Evolutionary conservation across 306 rosid genomes (phyloP).

Genomic region (Argentina anserina): DNA sequence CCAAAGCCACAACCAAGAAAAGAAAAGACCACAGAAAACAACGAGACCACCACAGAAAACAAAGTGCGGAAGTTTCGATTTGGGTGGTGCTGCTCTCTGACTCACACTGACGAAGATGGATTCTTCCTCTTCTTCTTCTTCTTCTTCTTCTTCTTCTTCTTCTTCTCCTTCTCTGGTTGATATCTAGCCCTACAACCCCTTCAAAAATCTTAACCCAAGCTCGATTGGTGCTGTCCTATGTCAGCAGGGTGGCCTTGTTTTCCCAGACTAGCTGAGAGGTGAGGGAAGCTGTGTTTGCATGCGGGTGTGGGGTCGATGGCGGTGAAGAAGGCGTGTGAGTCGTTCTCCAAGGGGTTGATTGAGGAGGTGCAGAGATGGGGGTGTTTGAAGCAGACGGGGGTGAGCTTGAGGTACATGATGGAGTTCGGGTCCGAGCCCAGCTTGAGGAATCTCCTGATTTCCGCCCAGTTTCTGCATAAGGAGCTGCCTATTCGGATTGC

Average conservation of each 20-base stretch:
- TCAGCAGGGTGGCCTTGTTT: constrained; percentile 26
- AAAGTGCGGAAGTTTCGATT: neutral
- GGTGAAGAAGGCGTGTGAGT: constrained; percentile 53
- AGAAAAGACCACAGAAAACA: neutral
- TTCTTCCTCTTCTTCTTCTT: too few species aligned
- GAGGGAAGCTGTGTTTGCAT: constrained; percentile 22
- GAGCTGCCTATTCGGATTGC: constrained; percentile 87
- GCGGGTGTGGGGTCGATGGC: constrained; percentile 31
- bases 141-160: too few species aligned
- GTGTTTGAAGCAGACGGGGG: constrained; percentile 75
- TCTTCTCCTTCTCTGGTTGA: too few species aligned
- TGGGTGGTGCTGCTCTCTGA: neutral
- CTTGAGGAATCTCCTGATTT: constrained; percentile 44
- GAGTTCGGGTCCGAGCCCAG: constrained; percentile 69
- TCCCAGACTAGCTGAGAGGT: constrained; percentile 3
- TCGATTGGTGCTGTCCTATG: too few species aligned
- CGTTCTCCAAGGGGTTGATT: constrained; percentile 55
- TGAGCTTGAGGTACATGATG: constrained; percentile 83
- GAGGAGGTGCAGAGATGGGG: constrained; percentile 86
- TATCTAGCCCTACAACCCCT: too few species aligned
- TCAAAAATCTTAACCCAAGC: too few species aligned
- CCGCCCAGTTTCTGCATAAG: constrained; percentile 84
- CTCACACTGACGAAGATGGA: neutral
- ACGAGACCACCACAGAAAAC: neutral
- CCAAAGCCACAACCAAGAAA: neutral